Evolutionary conservation across 2,329 filamentous ascomycete species (phyloP).

Genomic region (Aspergillus oerlinghausenensis): DNA sequence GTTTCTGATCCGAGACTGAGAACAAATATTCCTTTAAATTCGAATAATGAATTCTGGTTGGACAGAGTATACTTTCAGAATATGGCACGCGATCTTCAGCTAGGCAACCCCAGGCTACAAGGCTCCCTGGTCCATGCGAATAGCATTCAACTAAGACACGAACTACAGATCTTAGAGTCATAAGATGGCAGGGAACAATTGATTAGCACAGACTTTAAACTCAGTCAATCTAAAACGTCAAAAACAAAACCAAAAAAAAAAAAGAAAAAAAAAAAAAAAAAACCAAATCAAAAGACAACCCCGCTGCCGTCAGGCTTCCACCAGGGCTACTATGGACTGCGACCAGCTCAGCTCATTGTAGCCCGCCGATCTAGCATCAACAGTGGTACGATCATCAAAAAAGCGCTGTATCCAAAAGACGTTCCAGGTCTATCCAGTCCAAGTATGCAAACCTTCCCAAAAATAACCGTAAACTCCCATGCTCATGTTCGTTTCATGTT

Average conservation of each 20-base stretch:
- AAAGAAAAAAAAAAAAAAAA: no score
- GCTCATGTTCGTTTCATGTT: slow-evolving; percentile 1
- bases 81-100: neutral
- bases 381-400: neutral
- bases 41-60: neutral
- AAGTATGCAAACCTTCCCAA: neutral
- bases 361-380: neutral
- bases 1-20: no score
- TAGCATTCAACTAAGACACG: neutral
- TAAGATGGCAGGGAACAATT: neutral
- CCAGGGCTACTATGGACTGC: neutral
- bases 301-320: neutral
- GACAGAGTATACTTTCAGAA: neutral
- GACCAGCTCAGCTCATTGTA: neutral
- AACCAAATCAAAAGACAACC: neutral
- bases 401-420: neutral
- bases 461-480: neutral
- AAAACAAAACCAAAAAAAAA: neutral
- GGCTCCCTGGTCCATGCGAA: neutral
- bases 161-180: neutral
- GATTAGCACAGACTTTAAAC: neutral
- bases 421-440: neutral
- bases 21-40: no score
- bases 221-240: neutral
- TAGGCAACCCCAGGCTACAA: neutral